Percentiles rank a stretch among this genome's conserved stretches.
Conservation (phyloP, 495 filamentous ascomycete species). For the Neurospora sp. region DNA sequence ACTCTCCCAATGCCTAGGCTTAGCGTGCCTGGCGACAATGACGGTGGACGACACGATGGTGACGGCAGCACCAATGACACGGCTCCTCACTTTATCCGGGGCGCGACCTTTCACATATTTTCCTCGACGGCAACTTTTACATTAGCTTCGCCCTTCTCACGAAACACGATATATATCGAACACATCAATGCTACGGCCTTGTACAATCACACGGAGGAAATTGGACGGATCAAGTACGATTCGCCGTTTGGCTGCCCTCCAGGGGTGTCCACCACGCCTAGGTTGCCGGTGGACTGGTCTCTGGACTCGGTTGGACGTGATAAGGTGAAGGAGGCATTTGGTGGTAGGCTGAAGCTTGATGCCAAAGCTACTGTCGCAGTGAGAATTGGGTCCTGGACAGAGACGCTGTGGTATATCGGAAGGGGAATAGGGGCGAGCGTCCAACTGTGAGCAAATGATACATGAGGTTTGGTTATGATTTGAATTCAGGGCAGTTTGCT, state of each 20-base stretch:
- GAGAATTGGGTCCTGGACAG: slow-evolving; percentile 58
- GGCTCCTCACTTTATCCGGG: slow-evolving; percentile 59
- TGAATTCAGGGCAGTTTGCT: not conserved
- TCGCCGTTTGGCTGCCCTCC: slow-evolving; percentile 69
- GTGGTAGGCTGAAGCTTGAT: slow-evolving; percentile 67
- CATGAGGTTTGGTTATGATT: not conserved
- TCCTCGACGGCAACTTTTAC: slow-evolving; percentile 81
- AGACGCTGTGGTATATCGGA: slow-evolving; percentile 59
- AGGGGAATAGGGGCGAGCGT: slow-evolving; percentile 67
- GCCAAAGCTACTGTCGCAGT: slow-evolving; percentile 65
- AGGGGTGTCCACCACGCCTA: slow-evolving; percentile 57
- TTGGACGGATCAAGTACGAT: slow-evolving; percentile 67
- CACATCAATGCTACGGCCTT: slow-evolving; percentile 73
- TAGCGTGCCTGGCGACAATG: slow-evolving; percentile 38
- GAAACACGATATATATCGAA: slow-evolving; percentile 63
- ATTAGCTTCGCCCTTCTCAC: slow-evolving; percentile 63
- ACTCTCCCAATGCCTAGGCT: slow-evolving; percentile 61
- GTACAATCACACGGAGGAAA: slow-evolving; percentile 66
- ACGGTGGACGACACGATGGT: slow-evolving; percentile 4
- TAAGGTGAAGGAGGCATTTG: slow-evolving; percentile 70
- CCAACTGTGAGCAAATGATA: slow-evolving; percentile 34
- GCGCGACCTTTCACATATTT: slow-evolving; percentile 76
- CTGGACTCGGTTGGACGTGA: slow-evolving; percentile 73
- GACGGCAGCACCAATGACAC: slow-evolving; percentile 21
- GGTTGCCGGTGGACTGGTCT: slow-evolving; percentile 70